Percentiles rank a stretch among this genome's conserved stretches.
Conservation (phyloP, 2,329 filamentous ascomycete species). For the Diaporthe aspalathi region DNA sequence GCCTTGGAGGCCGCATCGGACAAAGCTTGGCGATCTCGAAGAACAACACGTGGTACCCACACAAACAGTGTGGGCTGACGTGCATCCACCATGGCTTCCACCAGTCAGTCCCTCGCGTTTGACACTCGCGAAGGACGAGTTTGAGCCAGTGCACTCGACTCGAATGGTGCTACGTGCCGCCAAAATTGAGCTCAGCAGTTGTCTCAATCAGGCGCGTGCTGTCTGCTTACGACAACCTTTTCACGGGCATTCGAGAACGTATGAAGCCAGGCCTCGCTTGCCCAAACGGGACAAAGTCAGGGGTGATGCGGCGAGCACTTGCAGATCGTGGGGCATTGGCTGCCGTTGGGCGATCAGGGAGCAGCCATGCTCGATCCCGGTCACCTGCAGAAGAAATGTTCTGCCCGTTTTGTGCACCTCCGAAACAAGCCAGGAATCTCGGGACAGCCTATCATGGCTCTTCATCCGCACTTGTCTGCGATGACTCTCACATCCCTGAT, state of each 20-base stretch:
- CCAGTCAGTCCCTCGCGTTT: background rate
- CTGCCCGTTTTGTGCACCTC: slow-evolving; percentile 45
- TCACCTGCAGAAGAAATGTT: slow-evolving; percentile 41
- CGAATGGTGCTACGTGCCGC: background rate
- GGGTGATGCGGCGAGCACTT: slow-evolving; percentile 38
- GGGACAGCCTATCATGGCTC: slow-evolving; percentile 47
- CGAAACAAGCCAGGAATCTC: slow-evolving; percentile 49
- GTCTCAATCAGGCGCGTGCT: background rate
- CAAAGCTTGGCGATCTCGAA: slow-evolving; percentile 29
- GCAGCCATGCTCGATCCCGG: slow-evolving; percentile 27
- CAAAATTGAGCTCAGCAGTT: background rate
- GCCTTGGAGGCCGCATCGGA: slow-evolving; percentile 29
- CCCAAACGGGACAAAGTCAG: slow-evolving; percentile 40
- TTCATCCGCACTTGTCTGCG: slow-evolving; percentile 37
- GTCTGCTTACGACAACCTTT: slow-evolving; percentile 1
- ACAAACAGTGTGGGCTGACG: background rate
- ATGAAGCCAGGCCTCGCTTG: slow-evolving; percentile 30
- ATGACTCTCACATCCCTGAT: slow-evolving; percentile 43
- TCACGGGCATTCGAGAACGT: slow-evolving; percentile 13
- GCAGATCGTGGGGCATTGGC: slow-evolving; percentile 36
- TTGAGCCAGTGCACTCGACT: background rate
- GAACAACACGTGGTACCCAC: slow-evolving; percentile 1
- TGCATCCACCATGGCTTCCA: background rate
- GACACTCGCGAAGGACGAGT: background rate
- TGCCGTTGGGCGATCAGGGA: slow-evolving; percentile 32